Evolutionary conservation across 257 asterid genomes (phyloP), one percentile per base, ranked within the genome.

Genomic region (Paraleonurus japonicus): DNA sequence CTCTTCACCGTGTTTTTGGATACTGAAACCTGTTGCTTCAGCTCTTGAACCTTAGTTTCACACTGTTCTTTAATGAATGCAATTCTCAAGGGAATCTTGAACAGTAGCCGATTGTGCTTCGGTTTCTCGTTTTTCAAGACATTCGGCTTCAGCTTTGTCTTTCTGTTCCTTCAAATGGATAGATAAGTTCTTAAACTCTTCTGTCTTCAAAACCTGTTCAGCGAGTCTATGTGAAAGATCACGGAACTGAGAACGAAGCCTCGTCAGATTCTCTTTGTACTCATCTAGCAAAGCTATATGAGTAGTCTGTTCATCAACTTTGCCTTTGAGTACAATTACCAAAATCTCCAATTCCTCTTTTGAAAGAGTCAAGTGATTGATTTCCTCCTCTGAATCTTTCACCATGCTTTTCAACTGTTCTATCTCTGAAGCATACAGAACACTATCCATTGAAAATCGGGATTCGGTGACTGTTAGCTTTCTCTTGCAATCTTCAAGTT

Each of bases 41-140:
- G 78, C 68, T 95, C 98, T 79, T 89, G 97, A 72, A 83, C 53
- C 81, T 76, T 89, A 45, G 94, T 92, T 76, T 92, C 95, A 61
- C 85, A 89, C 74, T 89, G 98, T 66, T 95, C 98, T 76, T 95
- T 92, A 28, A 95, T 90, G 81, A 95, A 95, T 3, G 96, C 99
- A 6, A 95, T 78, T 60, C 99, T 81, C 82, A 95, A 78, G 11
- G 11, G 99, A 88, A 69, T 95, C 99, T 64, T 89, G 96, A 43
- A 69, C 72, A 26, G 85, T 79, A 72, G 69, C 78, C 15, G 94
- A 73, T 15, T 79, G 85, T 62, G 82, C 87, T 76, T 85, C 96
- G 12, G 85, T 73, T 74, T 86, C 98, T 86, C 85, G 74, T 75
- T 80, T 89, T 61, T 86, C 96, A 9, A 68, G 75, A 71, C 80